Base-by-base conservation (phyloP, 179 eudicot genomes). In the Dionaea muscipula region DNA sequence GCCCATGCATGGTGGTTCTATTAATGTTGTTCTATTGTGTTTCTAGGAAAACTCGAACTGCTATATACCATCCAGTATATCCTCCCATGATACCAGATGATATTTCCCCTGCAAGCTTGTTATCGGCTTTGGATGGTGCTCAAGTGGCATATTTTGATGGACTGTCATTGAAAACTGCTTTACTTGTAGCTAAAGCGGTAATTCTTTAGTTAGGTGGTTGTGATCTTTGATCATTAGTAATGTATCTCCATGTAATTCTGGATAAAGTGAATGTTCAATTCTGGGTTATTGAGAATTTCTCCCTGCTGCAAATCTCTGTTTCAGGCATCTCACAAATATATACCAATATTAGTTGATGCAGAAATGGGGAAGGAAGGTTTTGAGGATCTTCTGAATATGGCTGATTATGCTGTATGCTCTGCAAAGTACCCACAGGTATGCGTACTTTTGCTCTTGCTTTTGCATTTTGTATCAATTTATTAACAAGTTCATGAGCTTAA, bases 341-440 rank as follows among this genome's bases (percentile, higher is more conserved):
- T 88, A 59, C 88, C 96, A 20, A 85, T 88, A 63, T 66, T 88
- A 51, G 65, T 88, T 73, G 96, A 88, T 74, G 91, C 96, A 49
- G 96, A 88, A 74, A 82, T 68, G 72, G 80, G 80, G 60, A 78
- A 86, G 71, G 86, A 85, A 47, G 93, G 93, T 13, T 69, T 85
- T 60, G 88, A 85, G 23, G 81, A 70, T 47, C 94, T 88, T 49
- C 60, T 88, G 55, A 66, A 64, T 37, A 68, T 78, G 27, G 68
- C 96, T 12, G 75, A 71, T 60, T 88, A 85, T 72, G 88, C 78
- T 35, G 80, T 88, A 39, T 88, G 96, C 76, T 77, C 96, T 10
- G 88, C 80, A 16, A 82, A 77, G 66, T 85, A 80, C 72, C 96
- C 96, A 43, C 83, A 82, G 94, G 96, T 73, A 66, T 62, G 60